These are phyloP conservation scores for Podospora australis DNA, from an alignment of 495 filamentous ascomycete genomes.

Conservation along the genomic window DNA sequence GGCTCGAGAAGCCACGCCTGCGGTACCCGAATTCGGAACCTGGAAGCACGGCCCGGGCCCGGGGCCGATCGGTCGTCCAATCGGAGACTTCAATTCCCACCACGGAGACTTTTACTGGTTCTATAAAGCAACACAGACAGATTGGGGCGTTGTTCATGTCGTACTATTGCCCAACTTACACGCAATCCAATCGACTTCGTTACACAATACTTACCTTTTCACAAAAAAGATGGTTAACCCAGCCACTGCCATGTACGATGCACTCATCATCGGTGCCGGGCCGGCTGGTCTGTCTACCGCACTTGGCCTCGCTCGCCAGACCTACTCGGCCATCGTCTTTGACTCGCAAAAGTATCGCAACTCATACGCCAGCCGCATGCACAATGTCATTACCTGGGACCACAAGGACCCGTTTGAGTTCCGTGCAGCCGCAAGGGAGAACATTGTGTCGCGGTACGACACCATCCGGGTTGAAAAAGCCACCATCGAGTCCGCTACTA, in stretches of 20 bases:
- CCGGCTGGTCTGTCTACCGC: constrained; percentile 50
- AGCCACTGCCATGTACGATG: too few species aligned
- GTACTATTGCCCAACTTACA: too few species aligned
- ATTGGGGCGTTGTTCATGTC: too few species aligned
- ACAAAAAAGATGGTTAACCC: too few species aligned
- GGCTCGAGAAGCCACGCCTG: too few species aligned
- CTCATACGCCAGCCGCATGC: constrained; percentile 38
- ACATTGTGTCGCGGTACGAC: constrained; percentile 38
- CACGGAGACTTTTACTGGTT: background rate
- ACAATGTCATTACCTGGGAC: constrained; percentile 46
- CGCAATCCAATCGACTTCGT: too few species aligned
- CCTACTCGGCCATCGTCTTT: constrained; percentile 44
- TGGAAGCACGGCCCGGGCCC: background rate
- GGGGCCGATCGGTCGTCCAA: background rate
- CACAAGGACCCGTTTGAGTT: constrained; percentile 35
- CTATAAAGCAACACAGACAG: background rate
- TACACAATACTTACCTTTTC: too few species aligned
- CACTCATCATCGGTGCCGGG: constrained; percentile 52
- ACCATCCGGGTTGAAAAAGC: constrained; percentile 30
- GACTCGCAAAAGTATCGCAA: constrained; percentile 48
- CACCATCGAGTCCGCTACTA: constrained; percentile 22
- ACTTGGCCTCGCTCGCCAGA: constrained; percentile 40
- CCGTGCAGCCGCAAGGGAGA: constrained; percentile 29
- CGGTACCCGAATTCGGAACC: background rate
- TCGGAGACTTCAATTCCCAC: background rate